Evolutionary conservation across 495 filamentous ascomycete species (phyloP).

Genomic region (Lophiostoma macrostomum): DNA sequence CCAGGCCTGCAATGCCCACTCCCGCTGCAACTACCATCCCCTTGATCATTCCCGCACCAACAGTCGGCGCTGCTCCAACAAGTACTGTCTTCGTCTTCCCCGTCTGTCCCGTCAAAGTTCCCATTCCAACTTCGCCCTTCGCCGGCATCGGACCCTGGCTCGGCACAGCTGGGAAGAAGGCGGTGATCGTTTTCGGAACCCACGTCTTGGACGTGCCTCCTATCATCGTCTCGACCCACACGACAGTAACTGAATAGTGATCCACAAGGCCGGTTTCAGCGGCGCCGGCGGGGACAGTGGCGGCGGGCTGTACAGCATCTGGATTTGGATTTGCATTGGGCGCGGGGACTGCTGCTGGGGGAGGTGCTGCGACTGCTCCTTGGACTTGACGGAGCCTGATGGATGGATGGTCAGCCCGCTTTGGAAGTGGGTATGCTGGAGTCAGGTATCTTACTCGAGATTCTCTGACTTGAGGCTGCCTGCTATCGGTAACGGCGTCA

Average conservation of each 20-base stretch:
- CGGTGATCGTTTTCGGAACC: constrained; percentile 27
- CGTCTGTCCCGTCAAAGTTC: constrained; percentile 30
- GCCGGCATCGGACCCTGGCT: constrained; percentile 24
- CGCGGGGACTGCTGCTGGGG: background rate
- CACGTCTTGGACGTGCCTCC: constrained; percentile 26
- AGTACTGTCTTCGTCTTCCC: constrained; percentile 30
- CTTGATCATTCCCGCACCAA: constrained; percentile 2
- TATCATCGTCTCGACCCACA: constrained; percentile 34
- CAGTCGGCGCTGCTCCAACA: constrained; percentile 12
- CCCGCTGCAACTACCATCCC: constrained; percentile 13
- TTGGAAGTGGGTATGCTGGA: background rate
- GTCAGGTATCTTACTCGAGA: background rate
- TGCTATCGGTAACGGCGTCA: background rate
- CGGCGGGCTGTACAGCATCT: background rate
- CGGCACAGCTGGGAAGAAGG: constrained; percentile 22
- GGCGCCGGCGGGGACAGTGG: background rate
- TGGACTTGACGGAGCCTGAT: background rate
- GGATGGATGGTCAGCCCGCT: background rate
- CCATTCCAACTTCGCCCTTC: constrained; percentile 33
- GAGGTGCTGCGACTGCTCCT: background rate
- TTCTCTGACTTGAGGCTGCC: background rate
- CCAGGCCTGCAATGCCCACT: constrained; percentile 11
- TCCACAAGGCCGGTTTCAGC: background rate
- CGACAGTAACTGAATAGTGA: constrained; percentile 5
- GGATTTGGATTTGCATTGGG: background rate